Conservation (phyloP, 169 alveolate species). For the Plasmodium chabaudi region DNA sequence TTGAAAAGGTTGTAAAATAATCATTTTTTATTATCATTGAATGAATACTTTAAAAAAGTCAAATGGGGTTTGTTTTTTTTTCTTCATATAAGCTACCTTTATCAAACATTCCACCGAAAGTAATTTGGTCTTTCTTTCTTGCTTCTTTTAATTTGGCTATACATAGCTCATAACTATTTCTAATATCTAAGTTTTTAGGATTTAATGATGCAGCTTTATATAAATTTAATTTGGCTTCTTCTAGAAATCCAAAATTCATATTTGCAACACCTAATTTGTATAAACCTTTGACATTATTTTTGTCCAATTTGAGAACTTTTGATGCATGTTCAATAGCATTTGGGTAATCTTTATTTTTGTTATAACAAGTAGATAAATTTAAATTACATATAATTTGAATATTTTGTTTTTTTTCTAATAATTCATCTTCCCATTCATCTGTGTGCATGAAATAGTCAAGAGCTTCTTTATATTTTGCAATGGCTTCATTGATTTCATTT, state of each 20-base stretch:
- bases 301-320: conserved; percentile 83
- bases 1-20: no score
- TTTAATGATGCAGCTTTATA: conserved; percentile 79
- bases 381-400: conserved; percentile 63
- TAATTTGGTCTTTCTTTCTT: conserved; percentile 77
- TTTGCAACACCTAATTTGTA: conserved; percentile 88
- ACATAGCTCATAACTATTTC: conserved; percentile 75
- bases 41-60: not conserved
- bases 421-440: conserved; percentile 71
- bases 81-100: conserved; percentile 61
- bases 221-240: conserved; percentile 82
- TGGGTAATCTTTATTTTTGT: conserved; percentile 81
- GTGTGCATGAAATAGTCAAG: conserved; percentile 66
- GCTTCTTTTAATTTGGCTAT: conserved; percentile 77
- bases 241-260: conserved; percentile 79
- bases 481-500: conserved; percentile 81
- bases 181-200: conserved; percentile 84
- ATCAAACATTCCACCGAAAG: conserved; percentile 80
- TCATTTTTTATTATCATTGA: no score
- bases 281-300: conserved; percentile 82
- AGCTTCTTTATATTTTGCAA: conserved; percentile 83
- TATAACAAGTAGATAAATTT: conserved; percentile 78
- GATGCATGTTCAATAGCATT: conserved; percentile 86
- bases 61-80: conserved; percentile 56
- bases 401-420: conserved; percentile 48